Base-by-base conservation (phyloP, 2,329 filamentous ascomycete genomes). In the Colletotrichum endophyticum region DNA sequence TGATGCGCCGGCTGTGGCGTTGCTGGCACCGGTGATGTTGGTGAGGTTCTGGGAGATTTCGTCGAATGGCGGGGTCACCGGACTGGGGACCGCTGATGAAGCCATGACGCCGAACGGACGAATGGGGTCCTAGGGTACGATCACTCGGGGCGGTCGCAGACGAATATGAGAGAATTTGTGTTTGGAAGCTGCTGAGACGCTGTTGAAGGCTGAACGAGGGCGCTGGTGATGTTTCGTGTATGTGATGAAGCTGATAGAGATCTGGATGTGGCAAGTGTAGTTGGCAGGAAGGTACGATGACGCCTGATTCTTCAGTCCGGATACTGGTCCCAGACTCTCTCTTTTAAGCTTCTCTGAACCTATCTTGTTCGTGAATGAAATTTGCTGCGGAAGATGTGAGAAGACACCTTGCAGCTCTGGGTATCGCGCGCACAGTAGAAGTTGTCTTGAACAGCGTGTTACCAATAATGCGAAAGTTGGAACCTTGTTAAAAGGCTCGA, bases 1-100 rank as follows among this genome's bases (percentile, higher is more conserved):
- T 44, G 79, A 74, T n/a, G 16, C 77, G 79, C 83, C 9, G 86
- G 19, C 83, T 63, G 81, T 82, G 59, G 80, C 80, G 68, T 80
- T 80, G n/a, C 75, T 28, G 12, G 77, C 70, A 22, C 70, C 64
- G 12, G 81, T 81, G 44, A 75, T 72, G 67, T 64, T 64, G 6
- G 73, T 74, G 27, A 76, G 34, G 49, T 76, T 84, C 19, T 82
- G 78, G 32, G 84, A 83, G 53, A 84, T 72, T 22, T 80, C 76
- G 34, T 84, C 83, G 8, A 83, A 73, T 8, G 70, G 76, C 32
- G 70, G 73, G 9, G n/a, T 69, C 30, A 34, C 57, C 49, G 68
- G 32, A 27, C 57, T 77, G 19, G 75, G 63, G 9, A 77, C 68
- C 8, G 75, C 25, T 44, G 72, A 61, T 30, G 75, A 76, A 30